Conservation (phyloP, 1,284 basidiomycete genomes). For the Pisolithus thermaeus region DNA sequence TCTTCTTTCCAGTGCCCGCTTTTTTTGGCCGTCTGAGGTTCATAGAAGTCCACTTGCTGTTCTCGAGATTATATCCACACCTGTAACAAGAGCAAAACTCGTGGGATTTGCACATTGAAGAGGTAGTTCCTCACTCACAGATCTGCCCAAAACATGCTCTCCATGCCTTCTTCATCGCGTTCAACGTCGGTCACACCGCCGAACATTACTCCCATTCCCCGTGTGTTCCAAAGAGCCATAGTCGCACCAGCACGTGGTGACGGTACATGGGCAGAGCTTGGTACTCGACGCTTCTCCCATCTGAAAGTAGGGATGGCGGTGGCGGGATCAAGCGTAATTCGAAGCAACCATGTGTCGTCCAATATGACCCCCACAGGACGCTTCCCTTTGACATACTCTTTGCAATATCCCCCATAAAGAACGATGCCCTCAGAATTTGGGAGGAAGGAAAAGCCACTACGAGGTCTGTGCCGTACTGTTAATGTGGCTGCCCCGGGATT, state of each 20-base stretch:
- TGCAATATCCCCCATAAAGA: slow-evolving; percentile 88
- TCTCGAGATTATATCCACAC: slow-evolving; percentile 79
- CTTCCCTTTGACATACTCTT: slow-evolving; percentile 87
- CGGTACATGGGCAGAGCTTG: slow-evolving; percentile 44
- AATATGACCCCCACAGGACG: slow-evolving; percentile 82
- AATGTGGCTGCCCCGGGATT: too few relatives aligned
- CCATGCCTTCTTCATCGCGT: slow-evolving; percentile 78
- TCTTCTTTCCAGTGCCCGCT: slow-evolving; percentile 38
- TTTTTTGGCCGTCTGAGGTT: slow-evolving; percentile 64
- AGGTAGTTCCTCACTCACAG: slow-evolving; percentile 41
- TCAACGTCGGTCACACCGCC: slow-evolving; percentile 93
- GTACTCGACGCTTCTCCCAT: slow-evolving; percentile 83
- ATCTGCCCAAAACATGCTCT: slow-evolving; percentile 83
- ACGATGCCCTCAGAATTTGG: slow-evolving; percentile 77
- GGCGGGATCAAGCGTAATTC: slow-evolving; percentile 31
- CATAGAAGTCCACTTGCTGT: slow-evolving; percentile 79
- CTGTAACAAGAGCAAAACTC: slow-evolving; percentile 31
- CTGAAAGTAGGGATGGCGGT: slow-evolving; percentile 47
- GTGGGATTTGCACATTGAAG: too few relatives aligned
- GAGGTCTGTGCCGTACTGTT: slow-evolving; percentile 42
- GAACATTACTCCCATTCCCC: slow-evolving; percentile 75
- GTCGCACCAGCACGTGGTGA: slow-evolving; percentile 75
- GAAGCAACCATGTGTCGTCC: slow-evolving; percentile 90
- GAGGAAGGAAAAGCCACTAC: slow-evolving; percentile 87
- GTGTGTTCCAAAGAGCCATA: slow-evolving; percentile 74